phyloP scores from a whole-genome alignment of 768 basidiomycete species.

The Russula earlei region DNA sequence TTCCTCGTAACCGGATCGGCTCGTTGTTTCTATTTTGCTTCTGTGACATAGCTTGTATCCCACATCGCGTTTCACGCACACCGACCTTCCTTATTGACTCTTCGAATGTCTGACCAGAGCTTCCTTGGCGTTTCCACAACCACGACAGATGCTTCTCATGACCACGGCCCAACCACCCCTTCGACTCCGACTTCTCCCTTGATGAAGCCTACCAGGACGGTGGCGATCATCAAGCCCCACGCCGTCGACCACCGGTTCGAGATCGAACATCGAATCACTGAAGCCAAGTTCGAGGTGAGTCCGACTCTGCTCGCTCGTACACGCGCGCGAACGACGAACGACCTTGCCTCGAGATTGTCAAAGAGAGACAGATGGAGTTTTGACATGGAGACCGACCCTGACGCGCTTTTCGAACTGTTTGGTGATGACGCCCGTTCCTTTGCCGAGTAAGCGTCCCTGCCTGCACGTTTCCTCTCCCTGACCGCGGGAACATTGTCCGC shows the following conservation, averaged over 20 bases:
- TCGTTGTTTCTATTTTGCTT: background rate
- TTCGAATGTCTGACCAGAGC: constrained; percentile 4
- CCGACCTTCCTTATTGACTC: constrained; percentile 1
- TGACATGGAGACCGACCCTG: constrained; percentile 73
- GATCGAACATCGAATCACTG: constrained; percentile 70
- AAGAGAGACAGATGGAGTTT: constrained; percentile 87
- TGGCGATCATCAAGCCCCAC: constrained; percentile 79
- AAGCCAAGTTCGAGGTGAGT: constrained; percentile 73
- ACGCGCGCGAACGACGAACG: background rate
- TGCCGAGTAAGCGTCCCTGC: constrained; percentile 44
- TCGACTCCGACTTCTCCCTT: constrained; percentile 9
- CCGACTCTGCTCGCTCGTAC: background rate
- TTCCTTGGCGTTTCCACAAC: background rate
- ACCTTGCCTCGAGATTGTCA: constrained; percentile 52
- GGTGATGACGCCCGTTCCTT: constrained; percentile 67
- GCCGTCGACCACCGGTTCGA: constrained; percentile 66
- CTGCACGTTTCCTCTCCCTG: background rate
- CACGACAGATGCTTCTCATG: background rate
- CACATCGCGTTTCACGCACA: constrained; percentile 6
- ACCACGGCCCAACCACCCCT: background rate
- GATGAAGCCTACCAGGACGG: constrained; percentile 42
- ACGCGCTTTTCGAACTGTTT: constrained; percentile 69
- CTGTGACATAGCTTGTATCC: constrained; percentile 13
- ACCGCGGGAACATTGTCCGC: background rate
- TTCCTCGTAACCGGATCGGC: constrained; percentile 4